Evolutionary conservation across 176 grass and related monocot genomes (phyloP).

Genomic region (Alloteropsis semialata): DNA sequence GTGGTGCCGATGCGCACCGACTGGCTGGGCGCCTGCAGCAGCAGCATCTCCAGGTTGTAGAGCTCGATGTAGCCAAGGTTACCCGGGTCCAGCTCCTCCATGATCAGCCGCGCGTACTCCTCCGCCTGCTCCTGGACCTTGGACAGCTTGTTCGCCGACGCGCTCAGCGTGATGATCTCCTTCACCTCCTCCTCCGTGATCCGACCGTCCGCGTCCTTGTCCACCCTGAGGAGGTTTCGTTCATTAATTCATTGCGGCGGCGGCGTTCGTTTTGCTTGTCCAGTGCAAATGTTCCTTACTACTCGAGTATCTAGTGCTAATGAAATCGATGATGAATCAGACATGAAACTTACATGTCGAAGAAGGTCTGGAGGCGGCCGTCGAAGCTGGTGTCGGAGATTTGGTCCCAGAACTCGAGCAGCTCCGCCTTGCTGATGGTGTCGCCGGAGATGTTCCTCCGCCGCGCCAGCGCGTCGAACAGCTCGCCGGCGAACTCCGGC

Average conservation of each 20-base stretch:
- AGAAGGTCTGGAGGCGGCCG: constrained; percentile 93
- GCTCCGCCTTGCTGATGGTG: constrained; percentile 75
- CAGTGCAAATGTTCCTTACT: too few relatives aligned
- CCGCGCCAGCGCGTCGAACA: constrained; percentile 81
- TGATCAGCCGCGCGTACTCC: constrained; percentile 92
- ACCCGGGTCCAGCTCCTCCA: constrained; percentile 90
- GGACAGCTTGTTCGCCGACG: constrained; percentile 72
- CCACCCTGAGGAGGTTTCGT: constrained; percentile 49
- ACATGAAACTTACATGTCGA: constrained; percentile 65
- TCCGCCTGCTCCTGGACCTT: constrained; percentile 70
- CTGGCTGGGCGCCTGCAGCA: constrained; percentile 63
- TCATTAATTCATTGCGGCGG: neutral
- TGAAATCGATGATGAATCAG: neutral
- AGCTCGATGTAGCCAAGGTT: constrained; percentile 89
- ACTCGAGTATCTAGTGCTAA: too few relatives aligned
- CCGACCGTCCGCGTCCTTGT: constrained; percentile 90
- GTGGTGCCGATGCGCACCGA: constrained; percentile 68
- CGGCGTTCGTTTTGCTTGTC: too few relatives aligned
- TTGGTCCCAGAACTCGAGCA: constrained; percentile 95
- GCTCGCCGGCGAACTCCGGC: constrained; percentile 73
- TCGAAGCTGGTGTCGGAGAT: constrained; percentile 94
- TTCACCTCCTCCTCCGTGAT: constrained; percentile 85
- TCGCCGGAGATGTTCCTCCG: constrained; percentile 71
- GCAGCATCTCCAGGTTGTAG: constrained; percentile 73
- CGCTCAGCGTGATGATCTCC: constrained; percentile 84